These are phyloP conservation scores for Rubroboletus satanas DNA, from an alignment of 768 basidiomycete species.

Conservation along the genomic window DNA sequence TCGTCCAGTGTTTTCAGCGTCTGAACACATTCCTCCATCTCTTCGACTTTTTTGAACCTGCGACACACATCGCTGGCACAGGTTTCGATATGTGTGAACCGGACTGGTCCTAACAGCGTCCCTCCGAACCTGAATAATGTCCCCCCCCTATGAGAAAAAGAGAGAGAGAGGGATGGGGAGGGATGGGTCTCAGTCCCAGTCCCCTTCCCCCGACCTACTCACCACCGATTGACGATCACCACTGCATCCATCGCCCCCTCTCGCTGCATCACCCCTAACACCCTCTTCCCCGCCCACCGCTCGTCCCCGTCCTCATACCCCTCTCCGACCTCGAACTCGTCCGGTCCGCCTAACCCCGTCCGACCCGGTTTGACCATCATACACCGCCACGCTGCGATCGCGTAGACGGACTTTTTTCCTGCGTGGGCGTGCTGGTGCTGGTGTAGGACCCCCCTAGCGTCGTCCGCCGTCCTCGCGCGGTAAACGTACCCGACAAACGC, in stretches of 20 bases:
- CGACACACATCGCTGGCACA: conserved; percentile 74
- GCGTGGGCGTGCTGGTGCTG: background rate
- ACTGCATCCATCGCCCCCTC: conserved; percentile 72
- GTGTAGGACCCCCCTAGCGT: background rate
- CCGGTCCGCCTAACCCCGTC: conserved; percentile 64
- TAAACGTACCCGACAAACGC: conserved; percentile 66
- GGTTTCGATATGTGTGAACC: conserved; percentile 75
- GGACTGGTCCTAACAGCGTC: conserved; percentile 67
- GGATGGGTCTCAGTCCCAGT: too few species aligned
- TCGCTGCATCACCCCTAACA: conserved; percentile 66
- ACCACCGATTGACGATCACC: conserved; percentile 80
- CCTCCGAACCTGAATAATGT: conserved; percentile 66
- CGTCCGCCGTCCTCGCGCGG: conserved; percentile 42
- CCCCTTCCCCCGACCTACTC: background rate
- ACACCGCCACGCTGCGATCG: conserved; percentile 76
- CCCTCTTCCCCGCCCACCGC: conserved; percentile 59
- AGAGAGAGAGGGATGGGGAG: too few species aligned
- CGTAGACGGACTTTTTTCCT: conserved; percentile 35
- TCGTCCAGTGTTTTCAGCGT: conserved; percentile 60
- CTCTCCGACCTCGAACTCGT: conserved; percentile 65
- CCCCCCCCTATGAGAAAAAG: background rate
- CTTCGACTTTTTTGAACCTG: conserved; percentile 61
- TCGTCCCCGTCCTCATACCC: conserved; percentile 78
- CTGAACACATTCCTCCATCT: conserved; percentile 57
- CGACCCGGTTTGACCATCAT: conserved; percentile 65